Base-by-base conservation (phyloP, 768 basidiomycete species). In the Rhizopogon roseolus region DNA sequence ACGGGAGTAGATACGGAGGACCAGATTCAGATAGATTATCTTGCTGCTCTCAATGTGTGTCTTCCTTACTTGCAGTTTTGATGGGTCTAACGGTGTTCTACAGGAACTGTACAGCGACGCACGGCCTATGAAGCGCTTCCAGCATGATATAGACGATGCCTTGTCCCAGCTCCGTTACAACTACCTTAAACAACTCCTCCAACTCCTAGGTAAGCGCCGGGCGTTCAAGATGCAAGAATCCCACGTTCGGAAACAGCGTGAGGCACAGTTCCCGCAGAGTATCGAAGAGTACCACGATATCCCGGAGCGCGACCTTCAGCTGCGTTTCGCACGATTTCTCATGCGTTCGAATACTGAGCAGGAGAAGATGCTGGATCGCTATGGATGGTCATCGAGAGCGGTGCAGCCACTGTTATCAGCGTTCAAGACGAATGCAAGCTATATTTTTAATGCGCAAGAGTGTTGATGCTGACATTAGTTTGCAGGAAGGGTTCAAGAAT, bases 301-400 rank as follows among this genome's bases (percentile, higher is more conserved):
- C 49, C 54, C 56, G 2, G 68, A 64, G 6, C 73, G 73, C 17
- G 80, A 81, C 25, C 63, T 72, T 0, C 74, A 80, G 65, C 61
- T 78, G n/a, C 75, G 82, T 2, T 70, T 76, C 8, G 81, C 81
- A 19, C 68, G 70, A 45, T 83, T 81, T 59, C 65, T 85, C 29
- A 43, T 53, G 22, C 36, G 54, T 5, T 52, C 65, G 32, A 46
- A 51, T 8, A 25, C 46, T 6, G 69, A 66, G 34, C 71, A 75
- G 56, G 82, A 85, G 50, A 75, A 56, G 60, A 77, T 80, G 72
- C 60, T 76, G 62, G 59, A 56, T 28, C 72, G 81, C 50, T 84
- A 71, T 61, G 66, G 70, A 0, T 86, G 84, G 84, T 72, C 74
- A 0, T 81, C 70, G 67, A 70, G 75, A 39, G 76, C 78, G 50